These are phyloP conservation scores for Kodamaea restingae DNA, from an alignment of 805 yeast genomes.

Conservation along the genomic window DNA sequence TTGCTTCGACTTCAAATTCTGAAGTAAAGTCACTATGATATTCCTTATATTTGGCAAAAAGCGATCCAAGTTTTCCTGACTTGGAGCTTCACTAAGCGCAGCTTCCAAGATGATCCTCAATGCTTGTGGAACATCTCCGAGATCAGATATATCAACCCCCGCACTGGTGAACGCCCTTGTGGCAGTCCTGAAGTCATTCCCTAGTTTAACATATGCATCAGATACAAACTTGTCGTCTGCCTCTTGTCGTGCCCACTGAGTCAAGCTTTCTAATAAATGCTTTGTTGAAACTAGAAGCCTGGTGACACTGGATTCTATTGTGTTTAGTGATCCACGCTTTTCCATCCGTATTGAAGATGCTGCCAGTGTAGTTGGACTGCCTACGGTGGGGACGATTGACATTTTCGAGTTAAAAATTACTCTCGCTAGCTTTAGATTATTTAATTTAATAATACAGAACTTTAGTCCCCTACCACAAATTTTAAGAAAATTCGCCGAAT, in stretches of 20 bases:
- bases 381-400: constrained; percentile 7
- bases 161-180: constrained; percentile 73
- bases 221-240: constrained; percentile 83
- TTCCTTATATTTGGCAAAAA: constrained; percentile 83
- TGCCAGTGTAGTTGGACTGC: constrained; percentile 6
- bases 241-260: constrained; percentile 84
- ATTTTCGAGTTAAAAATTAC: constrained; percentile 2
- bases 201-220: constrained; percentile 84
- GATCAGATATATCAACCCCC: constrained; percentile 75
- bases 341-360: constrained; percentile 9
- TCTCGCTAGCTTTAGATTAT: background rate
- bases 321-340: constrained; percentile 28
- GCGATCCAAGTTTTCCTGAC: constrained; percentile 73
- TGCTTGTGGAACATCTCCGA: constrained; percentile 87
- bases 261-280: constrained; percentile 76
- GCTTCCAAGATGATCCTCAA: constrained; percentile 77
- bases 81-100: constrained; percentile 79
- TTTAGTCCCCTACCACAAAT: no score
- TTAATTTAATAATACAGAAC: background rate
- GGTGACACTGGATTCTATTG: constrained; percentile 76
- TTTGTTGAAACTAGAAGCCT: constrained; percentile 83
- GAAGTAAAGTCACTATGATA: constrained; percentile 75
- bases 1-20: constrained; percentile 79
- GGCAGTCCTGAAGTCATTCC: constrained; percentile 88
- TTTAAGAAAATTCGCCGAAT: no score